Percentiles rank a stretch among this genome's conserved stretches.
phyloP scores from a whole-genome alignment of 495 filamentous ascomycete genomes.

The Evernia prunastri region DNA sequence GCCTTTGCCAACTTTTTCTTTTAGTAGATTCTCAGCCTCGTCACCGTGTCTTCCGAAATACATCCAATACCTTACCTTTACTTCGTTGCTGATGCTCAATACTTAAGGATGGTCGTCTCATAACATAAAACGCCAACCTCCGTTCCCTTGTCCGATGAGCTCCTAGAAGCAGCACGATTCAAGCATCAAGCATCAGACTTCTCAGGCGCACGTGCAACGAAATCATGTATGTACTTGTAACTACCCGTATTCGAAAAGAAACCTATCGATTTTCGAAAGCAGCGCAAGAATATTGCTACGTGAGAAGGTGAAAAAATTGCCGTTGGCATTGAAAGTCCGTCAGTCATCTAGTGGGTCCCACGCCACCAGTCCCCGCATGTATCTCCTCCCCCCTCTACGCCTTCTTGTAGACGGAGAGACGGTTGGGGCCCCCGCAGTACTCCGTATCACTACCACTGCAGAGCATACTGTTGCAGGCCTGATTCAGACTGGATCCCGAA shows the following conservation, averaged over 20 bases:
- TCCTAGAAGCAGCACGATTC: too few relatives aligned
- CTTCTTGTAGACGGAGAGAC: conserved; percentile 21
- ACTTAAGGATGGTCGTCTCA: too few relatives aligned
- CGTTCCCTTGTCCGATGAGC: too few relatives aligned
- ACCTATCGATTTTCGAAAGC: neutral
- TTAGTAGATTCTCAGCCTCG: too few relatives aligned
- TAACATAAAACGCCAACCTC: too few relatives aligned
- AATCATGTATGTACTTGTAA: too few relatives aligned
- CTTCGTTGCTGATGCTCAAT: too few relatives aligned
- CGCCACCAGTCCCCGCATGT: neutral
- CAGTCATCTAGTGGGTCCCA: neutral
- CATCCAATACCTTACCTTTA: too few relatives aligned
- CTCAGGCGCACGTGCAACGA: too few relatives aligned
- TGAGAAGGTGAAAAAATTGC: neutral
- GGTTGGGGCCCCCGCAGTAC: conserved; percentile 38
- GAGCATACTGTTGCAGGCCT: conserved; percentile 29
- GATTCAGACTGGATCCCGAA: conserved; percentile 24
- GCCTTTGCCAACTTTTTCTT: too few relatives aligned
- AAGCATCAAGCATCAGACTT: too few relatives aligned
- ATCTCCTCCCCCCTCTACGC: neutral
- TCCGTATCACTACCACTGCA: conserved; percentile 37
- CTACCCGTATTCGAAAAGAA: neutral
- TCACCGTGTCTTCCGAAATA: too few relatives aligned
- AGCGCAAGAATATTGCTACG: neutral
- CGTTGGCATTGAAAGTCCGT: neutral